Base-by-base conservation (phyloP, 1,284 basidiomycete species). In the Pterula multifida region DNA sequence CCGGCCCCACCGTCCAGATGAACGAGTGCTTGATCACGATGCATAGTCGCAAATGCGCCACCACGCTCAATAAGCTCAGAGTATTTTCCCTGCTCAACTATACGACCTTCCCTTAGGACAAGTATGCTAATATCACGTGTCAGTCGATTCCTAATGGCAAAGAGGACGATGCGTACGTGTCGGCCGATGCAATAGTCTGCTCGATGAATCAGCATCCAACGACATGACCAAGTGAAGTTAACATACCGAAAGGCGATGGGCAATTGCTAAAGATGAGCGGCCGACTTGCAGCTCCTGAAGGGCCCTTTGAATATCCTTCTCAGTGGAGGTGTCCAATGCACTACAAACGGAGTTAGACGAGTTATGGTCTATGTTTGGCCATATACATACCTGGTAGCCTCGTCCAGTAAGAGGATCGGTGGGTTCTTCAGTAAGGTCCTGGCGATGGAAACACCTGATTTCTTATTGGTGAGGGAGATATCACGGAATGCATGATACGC, bases 351-450 rank as follows among this genome's bases (percentile, higher is more conserved):
- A 51, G 26, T 36, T 49, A 17, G 49, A 17, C 54, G 26, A 35
- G 55, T 32, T 26, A 52, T 21, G 24, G 19, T 6, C 24, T 25
- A 26, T 6, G 25, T 36, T 47, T 6, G 49, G 17, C 32, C n/a
- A 6, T 45, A 21, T 45, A 55, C 62, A 39, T 17, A 42, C 79
- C 82, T 78, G 12, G 84, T 89, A 12, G 86, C 86, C 66, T 90
- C 88, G 62, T 93, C 91, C 47, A 93, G 63, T 13, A 93, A 70
- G 36, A 94, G 64, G 50, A 93, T 80, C 3, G 88, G 86, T 15
- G 92, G 87, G 60, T 86, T 81, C 67, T 94, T 94, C 50, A 90
- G 67, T 47, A 95, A 71, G 2, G 90, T 91, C 48, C 90, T 73
- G 0, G 92, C 90, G 58, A 96, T 84, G 11, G 91, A 85, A 11